Evolutionary conservation across 2,329 filamentous ascomycete species (phyloP).

Genomic region (Colletotrichum phormii): DNA sequence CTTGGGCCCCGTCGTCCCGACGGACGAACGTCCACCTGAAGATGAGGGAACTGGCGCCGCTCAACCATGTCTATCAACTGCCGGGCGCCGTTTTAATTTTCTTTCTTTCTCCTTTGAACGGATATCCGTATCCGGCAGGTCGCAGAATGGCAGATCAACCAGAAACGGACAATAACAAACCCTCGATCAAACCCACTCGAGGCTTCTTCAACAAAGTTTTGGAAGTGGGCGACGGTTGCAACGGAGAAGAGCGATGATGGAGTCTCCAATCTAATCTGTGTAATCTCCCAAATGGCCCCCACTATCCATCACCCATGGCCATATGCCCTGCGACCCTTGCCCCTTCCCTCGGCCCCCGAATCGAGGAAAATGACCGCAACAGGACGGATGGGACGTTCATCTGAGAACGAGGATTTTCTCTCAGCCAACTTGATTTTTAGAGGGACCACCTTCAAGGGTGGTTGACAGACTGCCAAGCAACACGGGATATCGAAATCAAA

Average conservation of each 20-base stretch:
- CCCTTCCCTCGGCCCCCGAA: slow-evolving; percentile 2
- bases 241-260: neutral
- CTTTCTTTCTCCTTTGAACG: neutral
- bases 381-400: slow-evolving; percentile 16
- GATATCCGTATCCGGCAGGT: neutral
- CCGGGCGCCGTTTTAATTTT: slow-evolving; percentile 11
- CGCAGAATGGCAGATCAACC: neutral
- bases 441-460: slow-evolving; percentile 20
- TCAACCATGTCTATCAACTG: neutral
- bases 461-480: neutral
- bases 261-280: slow-evolving; percentile 19
- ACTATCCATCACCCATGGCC: too few species aligned
- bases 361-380: slow-evolving; percentile 20
- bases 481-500: slow-evolving; percentile 2
- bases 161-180: neutral
- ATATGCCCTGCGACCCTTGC: neutral
- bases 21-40: slow-evolving; percentile 4
- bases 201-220: neutral
- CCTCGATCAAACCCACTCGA: too few species aligned
- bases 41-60: slow-evolving; percentile 4
- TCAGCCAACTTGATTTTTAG: slow-evolving; percentile 27
- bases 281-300: slow-evolving; percentile 19
- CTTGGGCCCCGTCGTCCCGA: neutral
- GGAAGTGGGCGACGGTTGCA: neutral
- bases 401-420: neutral